Conservation (phyloP, 1,284 basidiomycete genomes). For the Cutaneotrichosporon sp. region DNA sequence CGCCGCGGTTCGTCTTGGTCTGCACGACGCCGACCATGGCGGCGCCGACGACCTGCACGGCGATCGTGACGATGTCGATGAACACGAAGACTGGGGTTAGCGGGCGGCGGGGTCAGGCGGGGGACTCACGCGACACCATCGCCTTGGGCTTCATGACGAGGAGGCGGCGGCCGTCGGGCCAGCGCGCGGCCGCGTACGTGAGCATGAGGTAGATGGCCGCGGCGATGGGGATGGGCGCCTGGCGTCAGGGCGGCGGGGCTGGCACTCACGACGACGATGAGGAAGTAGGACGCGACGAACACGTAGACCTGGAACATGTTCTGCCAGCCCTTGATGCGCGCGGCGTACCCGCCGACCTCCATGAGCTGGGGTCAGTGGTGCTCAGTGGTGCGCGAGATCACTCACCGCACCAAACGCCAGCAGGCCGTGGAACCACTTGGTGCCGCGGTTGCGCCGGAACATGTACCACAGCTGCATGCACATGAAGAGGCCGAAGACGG, state of each 20-base stretch:
- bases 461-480: conserved; percentile 38
- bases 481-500: conserved; percentile 42
- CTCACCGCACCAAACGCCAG: conserved; percentile 32
- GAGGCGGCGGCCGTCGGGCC: conserved; percentile 28
- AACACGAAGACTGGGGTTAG: conserved; percentile 43
- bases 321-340: conserved; percentile 29
- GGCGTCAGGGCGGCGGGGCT: background rate
- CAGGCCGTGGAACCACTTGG: conserved; percentile 31
- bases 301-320: conserved; percentile 30
- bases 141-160: conserved; percentile 36
- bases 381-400: no score
- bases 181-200: conserved; percentile 35
- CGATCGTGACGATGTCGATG: conserved; percentile 46
- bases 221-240: conserved; percentile 53
- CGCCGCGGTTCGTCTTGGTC: conserved; percentile 32
- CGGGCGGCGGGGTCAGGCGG: no score
- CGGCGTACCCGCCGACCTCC: conserved; percentile 43
- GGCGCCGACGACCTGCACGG: conserved; percentile 53
- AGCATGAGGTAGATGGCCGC: conserved; percentile 53
- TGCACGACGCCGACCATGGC: conserved; percentile 55
- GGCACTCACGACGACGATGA: conserved; percentile 53
- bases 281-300: conserved; percentile 51
- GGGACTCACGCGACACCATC: conserved; percentile 38
- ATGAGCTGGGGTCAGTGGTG: conserved; percentile 28
- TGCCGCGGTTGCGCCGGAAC: conserved; percentile 21